Percentiles rank a stretch among this genome's conserved stretches.
These are phyloP conservation scores for barley (Hordeum vulgare) DNA, from an alignment of 176 grass and related monocot genomes.

Conservation along the genomic window DNA sequence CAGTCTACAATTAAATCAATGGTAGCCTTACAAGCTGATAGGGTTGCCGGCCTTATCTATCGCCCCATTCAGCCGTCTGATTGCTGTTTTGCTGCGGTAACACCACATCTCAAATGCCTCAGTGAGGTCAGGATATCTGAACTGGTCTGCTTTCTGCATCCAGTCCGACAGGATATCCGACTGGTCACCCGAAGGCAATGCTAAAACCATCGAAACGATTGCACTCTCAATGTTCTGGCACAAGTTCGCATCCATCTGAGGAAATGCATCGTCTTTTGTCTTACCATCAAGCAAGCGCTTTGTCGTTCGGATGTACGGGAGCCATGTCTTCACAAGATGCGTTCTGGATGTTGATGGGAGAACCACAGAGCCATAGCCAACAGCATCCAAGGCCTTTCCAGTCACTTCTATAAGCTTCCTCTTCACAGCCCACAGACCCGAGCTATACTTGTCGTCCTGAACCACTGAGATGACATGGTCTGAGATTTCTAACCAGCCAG, in stretches of 20 bases:
- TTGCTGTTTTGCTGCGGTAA: conserved; percentile 76
- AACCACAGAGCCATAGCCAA: conserved; percentile 79
- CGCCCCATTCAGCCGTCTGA: conserved; percentile 47
- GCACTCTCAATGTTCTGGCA: conserved; percentile 83
- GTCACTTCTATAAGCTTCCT: conserved; percentile 80
- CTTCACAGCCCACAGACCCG: conserved; percentile 55
- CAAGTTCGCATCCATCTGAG: conserved; percentile 53
- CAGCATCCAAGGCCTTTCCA: conserved; percentile 68
- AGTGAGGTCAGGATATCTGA: conserved; percentile 83
- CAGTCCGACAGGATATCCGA: conserved; percentile 76
- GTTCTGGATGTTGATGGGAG: conserved; percentile 51
- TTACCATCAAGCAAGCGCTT: conserved; percentile 67
- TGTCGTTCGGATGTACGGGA: conserved; percentile 66
- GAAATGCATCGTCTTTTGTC: conserved; percentile 19
- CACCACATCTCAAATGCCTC: conserved; percentile 99
- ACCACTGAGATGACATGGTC: conserved; percentile 43
- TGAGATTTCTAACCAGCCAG: conserved; percentile 63
- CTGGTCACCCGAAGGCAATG: conserved; percentile 81
- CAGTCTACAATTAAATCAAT: conserved; percentile 17
- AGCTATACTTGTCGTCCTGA: conserved; percentile 47
- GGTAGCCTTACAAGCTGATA: conserved; percentile 40
- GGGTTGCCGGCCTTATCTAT: conserved; percentile 47
- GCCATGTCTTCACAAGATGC: conserved; percentile 72
- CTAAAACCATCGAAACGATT: conserved; percentile 66
- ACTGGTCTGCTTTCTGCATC: conserved; percentile 65